Base-by-base conservation (phyloP, 495 filamentous ascomycete genomes). In the Aspergillus cavernicola region DNA sequence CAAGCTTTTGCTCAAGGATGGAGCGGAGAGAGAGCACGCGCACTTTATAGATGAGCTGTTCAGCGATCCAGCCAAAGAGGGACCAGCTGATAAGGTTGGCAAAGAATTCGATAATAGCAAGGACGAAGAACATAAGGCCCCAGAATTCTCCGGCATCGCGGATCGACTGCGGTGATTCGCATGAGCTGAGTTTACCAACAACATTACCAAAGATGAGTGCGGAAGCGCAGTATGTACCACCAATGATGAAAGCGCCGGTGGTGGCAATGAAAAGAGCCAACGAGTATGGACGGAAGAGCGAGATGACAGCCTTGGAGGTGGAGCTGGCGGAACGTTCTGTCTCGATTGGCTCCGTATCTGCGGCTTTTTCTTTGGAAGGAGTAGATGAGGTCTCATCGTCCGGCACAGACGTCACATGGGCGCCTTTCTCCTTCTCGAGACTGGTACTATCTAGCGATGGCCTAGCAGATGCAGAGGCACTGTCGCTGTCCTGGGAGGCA, bases 121-220 rank as follows among this genome's bases (percentile, higher is more conserved):
- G 61, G 28, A 80, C 60, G 55, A 83, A 81, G 61, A 82, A 79
- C 55, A 81, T 65, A 9, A 80, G 64, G n/a, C 75, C 75, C 40
- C 66, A 80, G 18, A 81, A 71, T 39, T 72, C 65, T 5, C 75
- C 75, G 28, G 64, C 65, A 23, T 69, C 57, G 37, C 63, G 53
- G 20, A 77, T 73, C 1, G 58, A 59, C 5, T 62, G 50, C 9
- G 71, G 43, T 12, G 60, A 57, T 15, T 64, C 59, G 52, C 75
- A 80, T 0, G 68, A 67, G 52, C 67, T 74, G 19, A 79, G 41
- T 20, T 54, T 65, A 6, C 70, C 69, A 1, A 80, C 67, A 0
- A 73, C 69, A 50, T 77, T 66, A 18, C 77, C 77, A 52, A 80
- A 80, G 26, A 79, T 73, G 15, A 79, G 69, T 3, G 76, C 75